Evolutionary conservation across 2,329 filamentous ascomycete genomes (phyloP), one percentile per base, ranked within the genome.

Genomic region (Meredithiella fracta): DNA sequence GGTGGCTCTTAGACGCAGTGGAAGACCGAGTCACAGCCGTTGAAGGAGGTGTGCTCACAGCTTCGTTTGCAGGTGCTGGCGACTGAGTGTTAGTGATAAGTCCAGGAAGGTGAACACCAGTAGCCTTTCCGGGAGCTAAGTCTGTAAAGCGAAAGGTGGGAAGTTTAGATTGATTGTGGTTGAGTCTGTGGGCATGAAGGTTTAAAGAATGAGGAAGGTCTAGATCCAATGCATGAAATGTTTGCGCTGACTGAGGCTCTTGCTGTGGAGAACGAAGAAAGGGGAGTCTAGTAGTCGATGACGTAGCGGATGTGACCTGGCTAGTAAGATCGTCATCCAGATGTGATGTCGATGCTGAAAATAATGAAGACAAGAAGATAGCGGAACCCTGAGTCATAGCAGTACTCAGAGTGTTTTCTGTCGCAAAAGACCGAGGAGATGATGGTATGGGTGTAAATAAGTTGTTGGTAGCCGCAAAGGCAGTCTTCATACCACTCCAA

Each of bases 141-240:
- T 78, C 75, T 60, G 69, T 72, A 63, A 76, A 75, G 58, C 75
- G 75, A 64, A 74, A 77, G 22, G 75, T 70, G 26, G 76, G 75
- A 60, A 78, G 66, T 62, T 78, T 78, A 59, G 75, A 78, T 40
- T 74, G 72, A 62, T 71, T 77, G 65, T 78, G 72, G 63, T 64
- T 74, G 60, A 74, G 73, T 55, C 75, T 73, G 65, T 78, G 75
- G 47, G 66, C 65, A 61, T 78, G 73, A 54, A 64, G 60, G 42
- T 50, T 59, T n/a, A 26, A 47, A n/a, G 57, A 55, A 50, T 55
- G 51, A 22, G 53, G 53, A 15, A 29, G 47, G 42, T 58, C 56
- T 25, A 58, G 49, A 29, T 58, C 56, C 7, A 58, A 49, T 22
- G 56, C 56, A n/a, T 58, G 40, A 15, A 58, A 52, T 17, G 56